phyloP scores from a whole-genome alignment of 805 yeast genomes.

The Yamadazyma scolyti region DNA sequence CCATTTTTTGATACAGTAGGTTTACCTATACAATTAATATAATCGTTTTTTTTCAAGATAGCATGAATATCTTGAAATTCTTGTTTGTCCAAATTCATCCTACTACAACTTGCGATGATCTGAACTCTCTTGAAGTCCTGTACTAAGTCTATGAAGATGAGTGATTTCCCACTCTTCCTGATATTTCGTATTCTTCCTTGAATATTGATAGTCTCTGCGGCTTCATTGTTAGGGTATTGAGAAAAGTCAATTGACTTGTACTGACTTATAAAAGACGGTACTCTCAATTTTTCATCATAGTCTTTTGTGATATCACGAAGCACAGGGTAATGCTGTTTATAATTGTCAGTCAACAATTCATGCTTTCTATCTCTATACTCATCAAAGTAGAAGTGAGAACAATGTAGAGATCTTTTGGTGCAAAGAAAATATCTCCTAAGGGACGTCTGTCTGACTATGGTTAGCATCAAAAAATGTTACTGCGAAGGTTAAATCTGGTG shows the following conservation, averaged over 20 bases:
- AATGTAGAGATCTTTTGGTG: no score
- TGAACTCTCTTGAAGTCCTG: slow-evolving; percentile 63
- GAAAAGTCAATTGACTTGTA: slow-evolving; percentile 4
- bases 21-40: slow-evolving; percentile 57
- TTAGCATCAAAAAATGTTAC: no score
- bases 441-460: no score
- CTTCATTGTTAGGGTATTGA: slow-evolving; percentile 4
- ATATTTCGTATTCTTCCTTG: slow-evolving; percentile 61
- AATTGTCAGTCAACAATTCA: background rate
- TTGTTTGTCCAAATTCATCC: slow-evolving; percentile 37
- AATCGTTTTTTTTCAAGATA: slow-evolving; percentile 67
- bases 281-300: slow-evolving; percentile 5
- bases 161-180: slow-evolving; percentile 64
- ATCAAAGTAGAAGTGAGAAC: no score
- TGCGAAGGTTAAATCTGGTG: no score
- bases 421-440: no score
- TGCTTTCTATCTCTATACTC: slow-evolving; percentile 11
- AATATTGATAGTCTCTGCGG: slow-evolving; percentile 7
- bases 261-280: slow-evolving; percentile 6
- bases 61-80: slow-evolving; percentile 40
- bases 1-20: slow-evolving; percentile 78
- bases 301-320: slow-evolving; percentile 2
- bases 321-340: slow-evolving; percentile 8
- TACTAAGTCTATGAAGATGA: slow-evolving; percentile 62
- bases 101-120: slow-evolving; percentile 53